phyloP scores from a whole-genome alignment of 352 stramenopile species.

The Phytopythium montanum region DNA sequence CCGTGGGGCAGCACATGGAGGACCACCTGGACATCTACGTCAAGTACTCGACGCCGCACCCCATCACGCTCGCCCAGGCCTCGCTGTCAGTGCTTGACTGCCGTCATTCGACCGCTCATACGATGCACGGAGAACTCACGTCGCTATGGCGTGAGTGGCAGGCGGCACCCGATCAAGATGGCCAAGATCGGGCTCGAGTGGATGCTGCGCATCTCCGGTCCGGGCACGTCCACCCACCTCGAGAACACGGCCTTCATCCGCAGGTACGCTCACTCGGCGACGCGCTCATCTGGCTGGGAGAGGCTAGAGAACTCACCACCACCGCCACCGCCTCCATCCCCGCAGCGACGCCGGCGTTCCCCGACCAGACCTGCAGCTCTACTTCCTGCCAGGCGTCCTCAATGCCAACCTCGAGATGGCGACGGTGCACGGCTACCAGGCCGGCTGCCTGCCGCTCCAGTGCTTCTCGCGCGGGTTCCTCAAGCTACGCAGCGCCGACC shows the following conservation, averaged over 20 bases:
- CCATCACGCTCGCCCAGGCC: slow-evolving; percentile 86
- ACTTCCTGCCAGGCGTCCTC: slow-evolving; percentile 84
- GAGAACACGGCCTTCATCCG: slow-evolving; percentile 87
- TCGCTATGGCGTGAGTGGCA: slow-evolving; percentile 1
- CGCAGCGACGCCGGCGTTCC: slow-evolving; percentile 56
- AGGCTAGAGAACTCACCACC: neutral
- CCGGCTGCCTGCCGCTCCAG: slow-evolving; percentile 67
- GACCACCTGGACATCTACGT: slow-evolving; percentile 89
- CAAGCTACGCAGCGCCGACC: slow-evolving; percentile 48
- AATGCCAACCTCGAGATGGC: slow-evolving; percentile 11
- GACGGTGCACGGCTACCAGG: slow-evolving; percentile 54
- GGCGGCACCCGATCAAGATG: slow-evolving; percentile 87
- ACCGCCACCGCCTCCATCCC: slow-evolving; percentile 6
- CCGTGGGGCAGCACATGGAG: slow-evolving; percentile 86
- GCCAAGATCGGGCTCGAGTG: slow-evolving; percentile 77
- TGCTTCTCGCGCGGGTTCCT: slow-evolving; percentile 62
- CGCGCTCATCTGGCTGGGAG: no score
- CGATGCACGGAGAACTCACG: neutral
- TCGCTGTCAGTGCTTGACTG: slow-evolving; percentile 34
- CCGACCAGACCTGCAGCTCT: slow-evolving; percentile 85
- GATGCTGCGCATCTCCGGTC: slow-evolving; percentile 61
- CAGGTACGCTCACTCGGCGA: slow-evolving; percentile 16
- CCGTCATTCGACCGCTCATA: neutral
- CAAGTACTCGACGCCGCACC: slow-evolving; percentile 84
- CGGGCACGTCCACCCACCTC: slow-evolving; percentile 74